These are phyloP conservation scores for Colletotrichum limetticola DNA, from an alignment of 2,329 filamentous ascomycete species.

Conservation along the genomic window DNA sequence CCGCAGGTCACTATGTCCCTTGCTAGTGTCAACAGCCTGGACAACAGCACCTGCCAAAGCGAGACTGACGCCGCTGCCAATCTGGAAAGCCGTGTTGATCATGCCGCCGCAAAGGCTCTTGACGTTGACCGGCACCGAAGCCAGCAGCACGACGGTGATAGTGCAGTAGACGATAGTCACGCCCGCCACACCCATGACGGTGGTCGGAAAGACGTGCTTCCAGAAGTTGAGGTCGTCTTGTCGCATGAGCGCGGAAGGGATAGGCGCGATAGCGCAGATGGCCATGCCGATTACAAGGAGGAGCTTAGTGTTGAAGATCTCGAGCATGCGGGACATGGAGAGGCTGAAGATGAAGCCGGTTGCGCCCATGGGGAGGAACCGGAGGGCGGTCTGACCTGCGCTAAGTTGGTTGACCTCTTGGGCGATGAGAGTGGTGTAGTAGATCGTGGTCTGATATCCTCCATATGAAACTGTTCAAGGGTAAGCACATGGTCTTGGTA, in stretches of 20 bases:
- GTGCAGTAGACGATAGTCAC: slow-evolving; percentile 31
- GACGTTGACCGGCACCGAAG: slow-evolving; percentile 26
- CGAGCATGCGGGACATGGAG: slow-evolving; percentile 31
- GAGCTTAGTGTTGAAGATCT: slow-evolving; percentile 26
- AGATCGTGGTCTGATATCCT: slow-evolving; percentile 29
- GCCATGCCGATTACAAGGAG: slow-evolving; percentile 19
- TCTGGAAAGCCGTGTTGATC: slow-evolving; percentile 32
- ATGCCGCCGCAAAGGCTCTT: slow-evolving; percentile 33
- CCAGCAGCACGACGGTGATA: slow-evolving; percentile 30
- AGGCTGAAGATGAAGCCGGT: slow-evolving; percentile 29
- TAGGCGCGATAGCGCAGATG: slow-evolving; percentile 22
- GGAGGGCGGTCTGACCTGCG: slow-evolving; percentile 22
- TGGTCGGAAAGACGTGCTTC: slow-evolving; percentile 29
- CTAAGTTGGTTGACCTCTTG: slow-evolving; percentile 30
- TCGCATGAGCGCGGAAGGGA: slow-evolving; percentile 22
- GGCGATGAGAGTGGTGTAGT: slow-evolving; percentile 30
- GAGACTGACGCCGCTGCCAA: slow-evolving; percentile 23
- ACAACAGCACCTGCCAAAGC: slow-evolving; percentile 21
- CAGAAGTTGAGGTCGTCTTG: slow-evolving; percentile 28
- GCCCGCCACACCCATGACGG: slow-evolving; percentile 23
- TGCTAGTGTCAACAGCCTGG: slow-evolving; percentile 21
- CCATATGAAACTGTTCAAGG: slow-evolving; percentile 21
- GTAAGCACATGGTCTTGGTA: neutral
- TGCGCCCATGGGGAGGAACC: slow-evolving; percentile 26
- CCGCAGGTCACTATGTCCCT: slow-evolving; percentile 12